Conservation (phyloP, 1,284 basidiomycete genomes). For the Grifola frondosa region DNA sequence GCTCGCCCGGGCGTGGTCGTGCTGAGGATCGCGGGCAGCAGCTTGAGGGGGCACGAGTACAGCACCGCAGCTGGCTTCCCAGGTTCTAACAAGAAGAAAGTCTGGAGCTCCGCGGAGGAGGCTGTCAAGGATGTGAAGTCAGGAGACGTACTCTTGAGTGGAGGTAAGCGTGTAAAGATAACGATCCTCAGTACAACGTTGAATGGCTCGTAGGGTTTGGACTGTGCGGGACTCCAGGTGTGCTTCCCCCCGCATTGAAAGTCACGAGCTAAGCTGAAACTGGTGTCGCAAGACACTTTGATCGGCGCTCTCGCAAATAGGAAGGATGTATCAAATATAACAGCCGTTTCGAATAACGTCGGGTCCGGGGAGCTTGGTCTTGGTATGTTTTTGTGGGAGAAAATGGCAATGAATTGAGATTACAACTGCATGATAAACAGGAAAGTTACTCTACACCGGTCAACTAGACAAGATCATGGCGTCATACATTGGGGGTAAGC, state of each 20-base stretch:
- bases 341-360: conserved; percentile 90
- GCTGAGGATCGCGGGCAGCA: conserved; percentile 2
- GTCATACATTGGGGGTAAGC: conserved; percentile 84
- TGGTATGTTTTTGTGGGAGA: conserved; percentile 47
- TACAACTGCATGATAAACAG: conserved; percentile 37
- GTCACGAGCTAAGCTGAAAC: neutral
- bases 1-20: conserved; percentile 13
- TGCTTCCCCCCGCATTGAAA: too few species aligned
- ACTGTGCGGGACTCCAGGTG: conserved; percentile 73
- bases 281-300: conserved; percentile 69
- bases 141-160: conserved; percentile 74
- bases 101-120: conserved; percentile 54
- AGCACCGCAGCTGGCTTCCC: conserved; percentile 27
- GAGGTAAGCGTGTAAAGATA: conserved; percentile 71
- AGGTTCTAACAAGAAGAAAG: conserved; percentile 44
- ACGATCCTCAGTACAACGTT: too few species aligned
- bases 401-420: conserved; percentile 1
- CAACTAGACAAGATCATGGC: conserved; percentile 86
- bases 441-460: conserved; percentile 72
- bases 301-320: conserved; percentile 78
- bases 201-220: conserved; percentile 63
- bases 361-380: conserved; percentile 78
- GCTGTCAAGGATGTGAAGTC: conserved; percentile 57
- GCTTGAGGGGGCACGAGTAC: conserved; percentile 18
- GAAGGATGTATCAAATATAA: conserved; percentile 71